These are phyloP conservation scores for Protostelium mycophagum DNA, from an alignment of 78 protist genomes.

Conservation along the genomic window DNA sequence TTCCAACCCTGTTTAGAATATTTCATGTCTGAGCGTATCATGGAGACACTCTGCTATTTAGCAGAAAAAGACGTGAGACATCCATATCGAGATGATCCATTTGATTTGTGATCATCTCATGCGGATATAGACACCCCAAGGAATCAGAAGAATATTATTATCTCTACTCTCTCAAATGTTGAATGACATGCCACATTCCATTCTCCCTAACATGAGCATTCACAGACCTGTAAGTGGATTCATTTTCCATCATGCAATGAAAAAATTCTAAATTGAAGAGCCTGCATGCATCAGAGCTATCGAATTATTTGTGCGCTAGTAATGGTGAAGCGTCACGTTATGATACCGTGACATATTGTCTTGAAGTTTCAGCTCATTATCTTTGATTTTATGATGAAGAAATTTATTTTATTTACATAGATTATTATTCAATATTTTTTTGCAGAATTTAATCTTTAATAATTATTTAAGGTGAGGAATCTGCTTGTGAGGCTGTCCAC, in stretches of 20 bases:
- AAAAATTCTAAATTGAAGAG: too few species aligned
- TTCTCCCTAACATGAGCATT: background rate
- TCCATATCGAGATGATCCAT: background rate
- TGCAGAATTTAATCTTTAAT: too few species aligned
- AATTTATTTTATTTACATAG: too few species aligned
- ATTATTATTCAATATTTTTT: too few species aligned
- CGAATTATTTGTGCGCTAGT: too few species aligned
- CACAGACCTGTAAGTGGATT: background rate
- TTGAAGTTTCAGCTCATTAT: too few species aligned
- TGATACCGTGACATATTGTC: too few species aligned
- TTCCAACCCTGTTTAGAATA: background rate
- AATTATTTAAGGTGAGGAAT: too few species aligned
- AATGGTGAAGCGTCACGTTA: too few species aligned
- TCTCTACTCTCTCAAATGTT: background rate
- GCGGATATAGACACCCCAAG: background rate
- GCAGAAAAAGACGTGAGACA: background rate
- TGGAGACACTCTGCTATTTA: background rate
- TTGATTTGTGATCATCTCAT: background rate
- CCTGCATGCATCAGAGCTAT: too few species aligned
- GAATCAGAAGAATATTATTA: background rate
- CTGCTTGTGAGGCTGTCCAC: background rate
- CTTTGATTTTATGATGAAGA: too few species aligned
- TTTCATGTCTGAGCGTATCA: background rate
- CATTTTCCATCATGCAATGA: too few species aligned
- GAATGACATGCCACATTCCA: background rate